Conservation (phyloP, 1,139 yeast species). For the Zygotorulaspora mrakii region DNA sequence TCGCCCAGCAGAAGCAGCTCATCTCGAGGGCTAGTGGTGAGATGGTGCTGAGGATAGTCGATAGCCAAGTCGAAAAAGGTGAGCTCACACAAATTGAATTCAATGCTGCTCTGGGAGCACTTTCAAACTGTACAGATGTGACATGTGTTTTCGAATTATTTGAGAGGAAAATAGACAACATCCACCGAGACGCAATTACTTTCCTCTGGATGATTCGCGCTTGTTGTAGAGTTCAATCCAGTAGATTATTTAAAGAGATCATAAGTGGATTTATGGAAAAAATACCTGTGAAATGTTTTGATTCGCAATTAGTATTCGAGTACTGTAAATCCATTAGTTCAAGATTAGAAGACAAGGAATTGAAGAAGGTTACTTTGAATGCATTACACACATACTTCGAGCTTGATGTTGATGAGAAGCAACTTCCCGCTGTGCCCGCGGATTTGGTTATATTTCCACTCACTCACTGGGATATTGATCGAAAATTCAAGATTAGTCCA, state of each 20-base stretch:
- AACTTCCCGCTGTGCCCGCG: slow-evolving; percentile 6
- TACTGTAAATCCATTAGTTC: slow-evolving; percentile 22
- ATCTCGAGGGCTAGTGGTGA: slow-evolving; percentile 25
- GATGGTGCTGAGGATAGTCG: slow-evolving; percentile 23
- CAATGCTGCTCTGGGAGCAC: slow-evolving; percentile 34
- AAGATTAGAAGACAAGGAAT: slow-evolving; percentile 12
- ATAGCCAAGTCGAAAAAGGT: slow-evolving; percentile 17
- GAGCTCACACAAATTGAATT: slow-evolving; percentile 27
- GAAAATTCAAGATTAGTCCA: slow-evolving; percentile 17
- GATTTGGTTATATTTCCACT: slow-evolving; percentile 18
- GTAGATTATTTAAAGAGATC: slow-evolving; percentile 19
- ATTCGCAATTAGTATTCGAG: slow-evolving; percentile 27
- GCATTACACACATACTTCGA: slow-evolving; percentile 24
- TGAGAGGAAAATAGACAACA: slow-evolving; percentile 19
- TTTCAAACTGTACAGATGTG: slow-evolving; percentile 28
- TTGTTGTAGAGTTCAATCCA: slow-evolving; percentile 21
- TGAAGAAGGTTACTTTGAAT: slow-evolving; percentile 13
- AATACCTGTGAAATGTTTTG: slow-evolving; percentile 22
- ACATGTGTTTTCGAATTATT: slow-evolving; percentile 25
- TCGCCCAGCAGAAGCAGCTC: slow-evolving; percentile 40
- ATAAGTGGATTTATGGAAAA: slow-evolving; percentile 21
- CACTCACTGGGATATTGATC: slow-evolving; percentile 20
- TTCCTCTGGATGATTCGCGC: slow-evolving; percentile 27
- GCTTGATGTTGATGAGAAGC: slow-evolving; percentile 8
- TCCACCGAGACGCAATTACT: slow-evolving; percentile 27